Conservation (phyloP, 768 basidiomycete genomes). For the Coprinellus aureogranulatus region DNA sequence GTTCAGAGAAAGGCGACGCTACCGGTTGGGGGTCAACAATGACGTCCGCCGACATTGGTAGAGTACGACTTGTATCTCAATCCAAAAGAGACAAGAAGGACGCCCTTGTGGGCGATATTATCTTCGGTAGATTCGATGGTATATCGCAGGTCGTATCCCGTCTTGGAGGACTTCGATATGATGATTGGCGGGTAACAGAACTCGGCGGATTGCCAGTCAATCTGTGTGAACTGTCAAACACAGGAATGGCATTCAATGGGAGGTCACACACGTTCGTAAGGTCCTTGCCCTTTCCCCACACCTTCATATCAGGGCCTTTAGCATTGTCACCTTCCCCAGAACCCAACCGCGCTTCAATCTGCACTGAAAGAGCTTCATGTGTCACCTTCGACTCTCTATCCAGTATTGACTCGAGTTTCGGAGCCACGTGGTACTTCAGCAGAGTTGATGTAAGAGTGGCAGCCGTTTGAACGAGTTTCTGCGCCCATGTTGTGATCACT, state of each 20-base stretch:
- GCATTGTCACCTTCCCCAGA: constrained; percentile 74
- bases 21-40: constrained; percentile 93
- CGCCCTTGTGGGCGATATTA: constrained; percentile 81
- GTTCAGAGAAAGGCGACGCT: constrained; percentile 17
- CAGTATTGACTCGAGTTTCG: constrained; percentile 85
- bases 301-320: constrained; percentile 88
- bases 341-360: constrained; percentile 86
- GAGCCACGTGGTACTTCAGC: constrained; percentile 79
- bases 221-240: constrained; percentile 38
- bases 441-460: constrained; percentile 81
- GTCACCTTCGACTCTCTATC: constrained; percentile 90
- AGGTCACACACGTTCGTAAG: constrained; percentile 61
- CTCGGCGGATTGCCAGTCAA: constrained; percentile 88
- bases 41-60: constrained; percentile 87
- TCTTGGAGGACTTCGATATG: constrained; percentile 81
- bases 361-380: constrained; percentile 80
- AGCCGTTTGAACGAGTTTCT: constrained; percentile 80
- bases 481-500: constrained; percentile 3
- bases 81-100: constrained; percentile 83
- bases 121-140: constrained; percentile 85
- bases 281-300: constrained; percentile 81
- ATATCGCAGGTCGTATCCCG: constrained; percentile 85
- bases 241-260: constrained; percentile 4
- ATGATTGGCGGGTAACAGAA: constrained; percentile 96
- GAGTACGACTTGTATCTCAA: constrained; percentile 93